Evolutionary conservation across 2,329 filamentous ascomycete species (phyloP).

Genomic region (Camillea tinctor): DNA sequence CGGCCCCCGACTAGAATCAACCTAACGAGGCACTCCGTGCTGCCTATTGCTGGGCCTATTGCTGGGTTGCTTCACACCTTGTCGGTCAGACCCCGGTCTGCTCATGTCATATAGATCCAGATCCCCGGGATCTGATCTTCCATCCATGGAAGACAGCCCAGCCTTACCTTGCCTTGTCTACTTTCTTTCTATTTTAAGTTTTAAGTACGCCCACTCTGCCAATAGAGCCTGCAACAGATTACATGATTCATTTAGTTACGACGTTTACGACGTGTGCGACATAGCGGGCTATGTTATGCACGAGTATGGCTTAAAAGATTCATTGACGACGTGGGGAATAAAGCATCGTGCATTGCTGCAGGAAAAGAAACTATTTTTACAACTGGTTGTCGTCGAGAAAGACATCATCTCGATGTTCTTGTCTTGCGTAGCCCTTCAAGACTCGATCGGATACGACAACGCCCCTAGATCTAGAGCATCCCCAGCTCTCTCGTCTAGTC

Average conservation of each 20-base stretch:
- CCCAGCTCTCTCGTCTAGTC: conserved; percentile 16
- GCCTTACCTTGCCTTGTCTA: too few species aligned
- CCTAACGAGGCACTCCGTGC: background rate
- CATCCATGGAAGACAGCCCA: conserved; percentile 3
- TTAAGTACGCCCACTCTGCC: too few species aligned
- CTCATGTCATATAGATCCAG: conserved; percentile 6
- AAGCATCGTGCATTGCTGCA: conserved; percentile 10
- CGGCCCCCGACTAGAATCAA: conserved; percentile 1
- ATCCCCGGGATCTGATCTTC: conserved; percentile 20
- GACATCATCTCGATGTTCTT: conserved; percentile 12
- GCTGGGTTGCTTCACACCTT: conserved; percentile 12
- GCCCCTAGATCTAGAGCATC: conserved; percentile 15
- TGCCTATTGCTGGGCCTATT: too few species aligned
- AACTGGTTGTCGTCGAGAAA: conserved; percentile 18
- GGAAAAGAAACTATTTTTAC: conserved; percentile 26
- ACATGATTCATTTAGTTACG: background rate
- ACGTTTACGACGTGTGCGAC: too few species aligned
- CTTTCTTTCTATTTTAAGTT: too few species aligned
- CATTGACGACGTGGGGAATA: conserved; percentile 2
- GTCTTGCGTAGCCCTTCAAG: conserved; percentile 11
- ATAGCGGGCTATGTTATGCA: background rate
- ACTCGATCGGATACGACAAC: conserved; percentile 20
- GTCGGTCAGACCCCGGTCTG: conserved; percentile 16
- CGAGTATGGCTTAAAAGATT: conserved; percentile 1
- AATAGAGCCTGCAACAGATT: too few species aligned